Evolutionary conservation across 164 flowering plant species (phyloP), one percentile per base, ranked within the genome.

Genomic region (Kalanchoe fedtschenkoi): DNA sequence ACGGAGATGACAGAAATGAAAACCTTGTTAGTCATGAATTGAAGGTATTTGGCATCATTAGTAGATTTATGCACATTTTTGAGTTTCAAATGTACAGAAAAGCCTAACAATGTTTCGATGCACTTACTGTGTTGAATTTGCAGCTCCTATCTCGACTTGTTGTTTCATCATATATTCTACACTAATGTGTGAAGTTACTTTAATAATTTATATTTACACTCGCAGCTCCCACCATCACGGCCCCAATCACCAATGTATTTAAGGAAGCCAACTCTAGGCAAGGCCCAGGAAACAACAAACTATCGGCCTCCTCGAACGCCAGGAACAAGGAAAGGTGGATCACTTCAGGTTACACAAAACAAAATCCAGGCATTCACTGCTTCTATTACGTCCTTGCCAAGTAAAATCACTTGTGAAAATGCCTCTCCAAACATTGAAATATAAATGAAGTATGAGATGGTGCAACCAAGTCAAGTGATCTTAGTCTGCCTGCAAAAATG

Each of bases 401-500:
- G 65, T 62, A 82, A 66, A 70, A 75, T 57, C 38, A 65, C 65
- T 26, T 73, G 63, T 43, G 87, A 88, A 68, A 84, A 83, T 75
- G 64, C 81, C 60, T 78, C 87, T 35, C 91, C 89, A 54, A 88
- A 85, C 70, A 82, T 85, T 72, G 5, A 6, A 29, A 19, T 47
- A 5, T 22, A 8, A 47, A 44, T 5, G 10, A 44, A 44, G 53
- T 17, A 44, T n/a, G 28, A 6, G 5, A n/a, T n/a, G n/a, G n/a
- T n/a, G n/a, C n/a, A n/a, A n/a, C n/a, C n/a, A n/a, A n/a, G n/a
- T n/a, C n/a, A n/a, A n/a, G n/a, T n/a, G n/a, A n/a, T n/a, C n/a
- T n/a, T n/a, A n/a, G n/a, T n/a, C n/a, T n/a, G n/a, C n/a, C n/a
- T n/a, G n/a, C n/a, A n/a, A n/a, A n/a, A n/a, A n/a, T n/a, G n/a